phyloP scores from a whole-genome alignment of 2,329 filamentous ascomycete genomes.

The Curvularia eragrostidis region DNA sequence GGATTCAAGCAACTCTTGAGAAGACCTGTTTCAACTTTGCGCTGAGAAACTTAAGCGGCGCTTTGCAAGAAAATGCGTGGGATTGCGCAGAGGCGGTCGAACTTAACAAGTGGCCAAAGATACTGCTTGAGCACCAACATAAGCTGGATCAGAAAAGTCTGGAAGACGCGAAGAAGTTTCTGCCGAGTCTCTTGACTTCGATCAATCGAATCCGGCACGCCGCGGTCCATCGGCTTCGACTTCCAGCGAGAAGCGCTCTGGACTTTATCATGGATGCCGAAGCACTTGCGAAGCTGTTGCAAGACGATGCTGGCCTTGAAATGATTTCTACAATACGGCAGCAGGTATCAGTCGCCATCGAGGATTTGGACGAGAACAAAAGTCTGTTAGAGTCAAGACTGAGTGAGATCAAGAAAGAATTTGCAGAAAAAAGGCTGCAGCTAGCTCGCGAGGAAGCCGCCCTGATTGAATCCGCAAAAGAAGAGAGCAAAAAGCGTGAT shows the following conservation, averaged over 20 bases:
- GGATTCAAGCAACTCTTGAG: slow-evolving; percentile 2
- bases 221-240: slow-evolving; percentile 6
- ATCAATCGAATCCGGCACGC: slow-evolving; percentile 3
- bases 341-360: background rate
- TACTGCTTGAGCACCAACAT: background rate
- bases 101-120: slow-evolving; percentile 1
- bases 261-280: background rate
- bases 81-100: slow-evolving; percentile 10
- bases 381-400: background rate
- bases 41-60: background rate
- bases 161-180: background rate
- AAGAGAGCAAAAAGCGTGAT: background rate
- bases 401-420: background rate
- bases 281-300: background rate
- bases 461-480: background rate
- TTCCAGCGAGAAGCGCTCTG: background rate
- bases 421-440: background rate
- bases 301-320: background rate
- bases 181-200: background rate
- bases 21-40: slow-evolving; percentile 2
- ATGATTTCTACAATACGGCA: background rate
- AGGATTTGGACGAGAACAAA: background rate
- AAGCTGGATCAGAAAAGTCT: background rate
- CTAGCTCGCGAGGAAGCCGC: slow-evolving; percentile 3
- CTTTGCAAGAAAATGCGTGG: background rate